Conservation (phyloP, 2,329 filamentous ascomycete species). For the Trichoderma citrinoviride region DNA sequence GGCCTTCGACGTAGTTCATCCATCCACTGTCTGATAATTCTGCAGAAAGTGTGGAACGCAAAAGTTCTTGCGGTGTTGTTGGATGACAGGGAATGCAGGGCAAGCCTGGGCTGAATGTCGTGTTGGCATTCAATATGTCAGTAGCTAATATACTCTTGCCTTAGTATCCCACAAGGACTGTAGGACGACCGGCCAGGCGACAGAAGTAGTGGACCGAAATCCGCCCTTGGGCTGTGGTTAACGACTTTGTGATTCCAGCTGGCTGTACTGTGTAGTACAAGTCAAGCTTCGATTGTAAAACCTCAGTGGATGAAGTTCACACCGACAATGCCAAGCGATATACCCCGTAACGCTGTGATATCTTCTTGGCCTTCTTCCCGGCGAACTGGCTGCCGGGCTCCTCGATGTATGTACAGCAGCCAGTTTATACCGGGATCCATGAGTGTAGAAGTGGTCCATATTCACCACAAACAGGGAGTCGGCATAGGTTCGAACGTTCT, state of each 20-base stretch:
- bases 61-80: background rate
- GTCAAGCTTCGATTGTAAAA: background rate
- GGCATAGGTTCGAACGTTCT: background rate
- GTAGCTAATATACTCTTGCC: background rate
- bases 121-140: background rate
- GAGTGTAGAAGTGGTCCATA: background rate
- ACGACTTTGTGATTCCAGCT: background rate
- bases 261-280: background rate
- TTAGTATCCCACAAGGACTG: background rate
- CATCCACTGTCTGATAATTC: background rate
- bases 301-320: background rate
- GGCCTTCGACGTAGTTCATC: background rate
- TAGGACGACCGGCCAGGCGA: background rate
- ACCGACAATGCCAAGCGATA: background rate
- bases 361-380: background rate
- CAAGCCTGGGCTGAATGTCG: background rate
- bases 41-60: background rate
- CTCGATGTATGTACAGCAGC: background rate
- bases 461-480: background rate
- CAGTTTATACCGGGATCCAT: background rate
- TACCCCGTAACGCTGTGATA: background rate
- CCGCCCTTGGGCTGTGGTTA: background rate
- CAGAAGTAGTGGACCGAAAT: constrained; percentile 7
- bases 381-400: background rate
- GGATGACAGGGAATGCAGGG: background rate